phyloP scores from a whole-genome alignment of 2,329 filamentous ascomycete species.

The Plenodomus biglobosus region DNA sequence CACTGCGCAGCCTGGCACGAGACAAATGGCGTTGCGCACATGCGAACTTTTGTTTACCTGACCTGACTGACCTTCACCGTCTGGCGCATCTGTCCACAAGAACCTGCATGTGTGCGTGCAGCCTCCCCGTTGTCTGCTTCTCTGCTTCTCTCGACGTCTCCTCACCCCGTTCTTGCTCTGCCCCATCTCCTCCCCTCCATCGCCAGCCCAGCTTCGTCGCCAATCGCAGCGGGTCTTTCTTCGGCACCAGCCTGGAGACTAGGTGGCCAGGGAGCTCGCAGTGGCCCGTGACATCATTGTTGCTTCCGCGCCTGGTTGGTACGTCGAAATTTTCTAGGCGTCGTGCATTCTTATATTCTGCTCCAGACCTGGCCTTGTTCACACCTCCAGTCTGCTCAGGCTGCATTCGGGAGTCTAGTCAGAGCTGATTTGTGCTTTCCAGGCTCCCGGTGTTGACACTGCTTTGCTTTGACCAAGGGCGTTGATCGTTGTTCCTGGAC shows the following conservation, averaged over 20 bases:
- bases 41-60: conserved; percentile 19
- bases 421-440: neutral
- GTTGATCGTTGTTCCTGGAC: conserved; percentile 2
- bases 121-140: neutral
- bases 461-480: conserved; percentile 1
- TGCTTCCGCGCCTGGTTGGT: conserved; percentile 31
- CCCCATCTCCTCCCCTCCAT: neutral
- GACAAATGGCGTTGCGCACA: conserved; percentile 28
- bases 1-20: conserved; percentile 9
- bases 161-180: conserved; percentile 1
- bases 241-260: conserved; percentile 1
- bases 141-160: neutral
- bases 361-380: neutral
- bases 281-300: conserved; percentile 33
- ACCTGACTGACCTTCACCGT: neutral
- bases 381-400: neutral
- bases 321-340: conserved; percentile 14
- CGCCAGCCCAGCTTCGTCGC: neutral
- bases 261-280: conserved; percentile 15
- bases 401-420: conserved; percentile 1
- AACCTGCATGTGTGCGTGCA: neutral
- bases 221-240: neutral
- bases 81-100: neutral
- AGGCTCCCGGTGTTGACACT: conserved; percentile 1
- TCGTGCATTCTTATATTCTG: conserved; percentile 2